Evolutionary conservation across 352 stramenopile genomes (phyloP).

Genomic region (Lagenidium sp.): DNA sequence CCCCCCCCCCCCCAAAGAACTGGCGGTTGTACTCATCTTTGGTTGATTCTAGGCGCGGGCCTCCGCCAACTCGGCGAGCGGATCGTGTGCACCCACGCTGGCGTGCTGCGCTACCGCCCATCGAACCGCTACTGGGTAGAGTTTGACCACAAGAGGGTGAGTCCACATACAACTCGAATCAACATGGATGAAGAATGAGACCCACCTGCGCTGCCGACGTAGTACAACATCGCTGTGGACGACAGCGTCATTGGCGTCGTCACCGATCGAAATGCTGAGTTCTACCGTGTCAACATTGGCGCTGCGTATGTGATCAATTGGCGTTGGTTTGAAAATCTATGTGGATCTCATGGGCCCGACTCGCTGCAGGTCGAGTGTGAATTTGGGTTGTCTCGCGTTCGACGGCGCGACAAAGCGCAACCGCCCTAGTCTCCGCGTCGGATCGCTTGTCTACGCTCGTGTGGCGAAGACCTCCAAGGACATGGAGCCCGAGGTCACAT

Average conservation of each 20-base stretch:
- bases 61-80: conserved; percentile 42
- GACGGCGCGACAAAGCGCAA: conserved; percentile 98
- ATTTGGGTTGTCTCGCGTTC: conserved; percentile 84
- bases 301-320: conserved; percentile 87
- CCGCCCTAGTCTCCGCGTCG: conserved; percentile 88
- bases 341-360: too few species aligned
- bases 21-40: too few species aligned
- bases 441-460: conserved; percentile 93
- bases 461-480: conserved; percentile 81
- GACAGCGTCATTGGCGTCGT: conserved; percentile 94
- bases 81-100: conserved; percentile 74
- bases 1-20: too few species aligned
- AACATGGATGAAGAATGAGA: too few species aligned
- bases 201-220: not conserved
- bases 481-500: conserved; percentile 94
- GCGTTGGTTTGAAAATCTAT: too few species aligned
- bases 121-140: conserved; percentile 88
- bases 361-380: conserved; percentile 66
- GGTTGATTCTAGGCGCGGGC: conserved; percentile 52
- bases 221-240: conserved; percentile 72
- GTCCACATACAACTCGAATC: conserved; percentile 6
- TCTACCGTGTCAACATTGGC: conserved; percentile 94
- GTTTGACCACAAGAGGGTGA: conserved; percentile 79
- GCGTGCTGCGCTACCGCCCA: conserved; percentile 76
- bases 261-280: conserved; percentile 89